Conservation (phyloP, 164 flowering plant genomes). For the Kalanchoe fedtschenkoi region DNA sequence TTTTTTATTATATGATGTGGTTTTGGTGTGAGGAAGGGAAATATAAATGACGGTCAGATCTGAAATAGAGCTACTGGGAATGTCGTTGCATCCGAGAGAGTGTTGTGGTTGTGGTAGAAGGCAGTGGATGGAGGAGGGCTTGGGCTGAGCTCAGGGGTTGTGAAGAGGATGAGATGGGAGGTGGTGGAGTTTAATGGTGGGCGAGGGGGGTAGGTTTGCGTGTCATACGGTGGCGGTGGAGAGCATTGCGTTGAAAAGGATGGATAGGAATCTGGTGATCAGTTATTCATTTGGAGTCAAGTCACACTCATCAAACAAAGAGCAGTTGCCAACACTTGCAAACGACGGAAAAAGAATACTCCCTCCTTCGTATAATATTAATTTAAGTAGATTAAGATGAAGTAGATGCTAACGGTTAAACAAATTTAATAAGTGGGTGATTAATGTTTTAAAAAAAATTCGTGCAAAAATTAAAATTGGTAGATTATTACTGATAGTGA, state of each 20-base stretch:
- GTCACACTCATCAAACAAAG: conserved; percentile 23
- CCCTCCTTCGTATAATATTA: no score
- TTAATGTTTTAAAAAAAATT: no score
- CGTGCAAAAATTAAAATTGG: no score
- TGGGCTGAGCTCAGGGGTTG: conserved; percentile 19
- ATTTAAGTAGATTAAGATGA: no score
- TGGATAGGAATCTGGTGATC: conserved; percentile 25
- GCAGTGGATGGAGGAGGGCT: conserved; percentile 6
- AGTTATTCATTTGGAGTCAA: conserved; percentile 21
- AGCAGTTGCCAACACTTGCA: conserved; percentile 19
- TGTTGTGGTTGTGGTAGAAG: conserved; percentile 20
- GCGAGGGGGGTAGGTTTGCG: conserved; percentile 25
- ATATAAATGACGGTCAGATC: conserved; percentile 12
- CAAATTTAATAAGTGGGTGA: no score
- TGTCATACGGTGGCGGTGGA: conserved; percentile 24
- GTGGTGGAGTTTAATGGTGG: no score
- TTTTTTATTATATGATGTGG: no score
- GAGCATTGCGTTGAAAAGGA: conserved; percentile 25
- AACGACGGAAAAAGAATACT: no score
- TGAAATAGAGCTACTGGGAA: conserved; percentile 9
- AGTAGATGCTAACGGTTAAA: no score
- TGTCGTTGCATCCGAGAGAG: conserved; percentile 16
- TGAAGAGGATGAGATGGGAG: conserved; percentile 30
- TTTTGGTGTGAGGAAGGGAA: conserved; percentile 9
- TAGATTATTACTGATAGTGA: no score